Evolutionary conservation across 345 rosid species (phyloP), one percentile per base, ranked within the genome.

Genomic region (Murraya paniculata): DNA sequence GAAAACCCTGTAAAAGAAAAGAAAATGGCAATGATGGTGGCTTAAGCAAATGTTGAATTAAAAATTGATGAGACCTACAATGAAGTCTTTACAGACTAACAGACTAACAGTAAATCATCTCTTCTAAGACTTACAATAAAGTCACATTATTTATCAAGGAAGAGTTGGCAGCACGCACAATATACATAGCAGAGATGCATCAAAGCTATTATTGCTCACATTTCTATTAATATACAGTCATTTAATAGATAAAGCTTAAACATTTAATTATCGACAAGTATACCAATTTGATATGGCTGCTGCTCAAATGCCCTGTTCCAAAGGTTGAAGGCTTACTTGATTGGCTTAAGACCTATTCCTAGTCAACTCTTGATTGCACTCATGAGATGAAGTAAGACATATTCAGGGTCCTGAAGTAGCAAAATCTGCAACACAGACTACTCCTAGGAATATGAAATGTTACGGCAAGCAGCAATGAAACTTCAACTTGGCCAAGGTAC

Each of bases 381-480:
- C 18, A 67, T 67, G 18, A 14, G 31, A 9, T 69, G 73, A 56
- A 24, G 22, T 21, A 41, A 2, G 19, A 68, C 22, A 13, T 45
- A 45, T 11, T 68, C 30, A 5, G 10, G 11, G 27, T 9, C 57
- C 57, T 13, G 13, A 24, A 25, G 35, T 25, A 68, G 6, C 16
- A 14, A 36, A 19, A 22, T 38, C 71, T 38, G 28, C 28, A 35
- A 8, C 39, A 67, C 0, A 38, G 53, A 45, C 71, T 38, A 22
- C 27, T 3, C 48, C 48, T 21, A 35, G 27, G 71, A 21, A 38
- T 45, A 25, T 7, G n/a, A 69, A 21, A 67, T 45, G 3, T 16
- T 9, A 69, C 25, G 73, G 35, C 75, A 71, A 78, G 14, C 48
- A 76, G 71, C 73, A 28, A 45, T 3, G 9, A 64, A 58, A 59